These are phyloP conservation scores for Sphaerosporella brunnea DNA, from an alignment of 495 filamentous ascomycete genomes.

Conservation along the genomic window DNA sequence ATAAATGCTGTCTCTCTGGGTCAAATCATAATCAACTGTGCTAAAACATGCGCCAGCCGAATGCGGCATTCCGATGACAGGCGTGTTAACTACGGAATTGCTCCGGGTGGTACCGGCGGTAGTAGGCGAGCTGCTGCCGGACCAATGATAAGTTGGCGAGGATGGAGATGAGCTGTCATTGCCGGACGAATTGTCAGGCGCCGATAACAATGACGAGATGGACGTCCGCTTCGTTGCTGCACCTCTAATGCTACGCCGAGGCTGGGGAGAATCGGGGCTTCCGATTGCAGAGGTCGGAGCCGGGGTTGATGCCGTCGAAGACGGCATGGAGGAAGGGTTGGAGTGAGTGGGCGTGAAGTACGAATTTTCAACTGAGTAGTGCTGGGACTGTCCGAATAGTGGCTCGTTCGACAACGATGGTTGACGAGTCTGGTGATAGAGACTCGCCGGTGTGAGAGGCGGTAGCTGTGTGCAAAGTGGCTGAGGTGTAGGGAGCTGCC, in stretches of 20 bases:
- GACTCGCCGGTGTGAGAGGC: neutral
- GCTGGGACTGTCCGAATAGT: neutral
- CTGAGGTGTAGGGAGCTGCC: constrained; percentile 5
- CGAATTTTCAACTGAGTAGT: constrained; percentile 8
- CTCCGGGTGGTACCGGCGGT: constrained; percentile 20
- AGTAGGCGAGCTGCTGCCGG: constrained; percentile 20
- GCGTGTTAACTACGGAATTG: constrained; percentile 21
- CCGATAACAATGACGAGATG: constrained; percentile 22
- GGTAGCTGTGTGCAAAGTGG: constrained; percentile 5
- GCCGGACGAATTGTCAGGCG: constrained; percentile 18
- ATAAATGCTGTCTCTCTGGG: neutral
- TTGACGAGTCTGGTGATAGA: neutral
- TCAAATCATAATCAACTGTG: constrained; percentile 13
- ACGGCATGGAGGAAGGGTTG: constrained; percentile 15
- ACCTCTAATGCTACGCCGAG: constrained; percentile 13
- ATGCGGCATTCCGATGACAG: constrained; percentile 2
- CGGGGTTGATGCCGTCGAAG: constrained; percentile 21
- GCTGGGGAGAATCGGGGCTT: constrained; percentile 7
- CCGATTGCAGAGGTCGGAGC: constrained; percentile 14
- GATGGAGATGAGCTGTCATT: constrained; percentile 23
- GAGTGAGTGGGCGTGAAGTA: constrained; percentile 21
- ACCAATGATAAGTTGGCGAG: constrained; percentile 17
- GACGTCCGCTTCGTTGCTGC: constrained; percentile 20
- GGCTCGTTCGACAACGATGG: constrained; percentile 4
- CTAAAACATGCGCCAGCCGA: constrained; percentile 1